Evolutionary conservation across 2,329 filamentous ascomycete species (phyloP), one percentile per base, ranked within the genome.

Genomic region (Neofusicoccum parvum): DNA sequence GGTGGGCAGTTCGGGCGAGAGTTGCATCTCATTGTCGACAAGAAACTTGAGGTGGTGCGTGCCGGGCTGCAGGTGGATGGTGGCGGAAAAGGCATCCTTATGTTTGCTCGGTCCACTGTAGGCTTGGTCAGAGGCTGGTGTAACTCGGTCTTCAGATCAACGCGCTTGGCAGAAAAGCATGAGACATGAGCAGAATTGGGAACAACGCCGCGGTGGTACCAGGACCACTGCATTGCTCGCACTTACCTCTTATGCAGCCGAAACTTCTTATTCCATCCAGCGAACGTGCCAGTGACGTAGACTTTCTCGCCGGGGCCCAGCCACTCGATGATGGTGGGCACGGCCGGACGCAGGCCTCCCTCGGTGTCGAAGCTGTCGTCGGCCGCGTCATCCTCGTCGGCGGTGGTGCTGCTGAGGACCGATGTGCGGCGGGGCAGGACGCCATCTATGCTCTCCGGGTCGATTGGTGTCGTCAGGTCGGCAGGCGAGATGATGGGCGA

Each of bases 21-120:
- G 95, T 75, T 90, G 87, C 92, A 97, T 97, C 73, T 94, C 90
- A 66, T 91, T 92, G 79, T 98, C 94, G 59, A 97, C 93, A 70
- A 99, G 86, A 80, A 98, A 99, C 74, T 96, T 94, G 73, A 99
- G 85, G 81, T 99, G 95, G 76, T 99, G 94, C 5, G 95, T 99
- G 70, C 95, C 95, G 3, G 94, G 93, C 14, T 92, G 90, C 66
- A 98, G 89, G 74, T 91, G 89, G 73, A 98, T 88, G 20, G 87
- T 89, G 50, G 91, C 90, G 43, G 90, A 89, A 76, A 94, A 90
- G 68, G 88, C 86, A 62, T 88, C 87, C 63, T 75, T 74, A 67
- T 80, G 77, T 66, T 75, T 74, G 72, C 78, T 80, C 41, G 77
- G 77, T 17, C 78, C 78, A 70, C 77, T 79, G 66, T 34, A 20